Base-by-base conservation (phyloP, 495 filamentous ascomycete genomes). In the Evansstolkia leycettana region DNA sequence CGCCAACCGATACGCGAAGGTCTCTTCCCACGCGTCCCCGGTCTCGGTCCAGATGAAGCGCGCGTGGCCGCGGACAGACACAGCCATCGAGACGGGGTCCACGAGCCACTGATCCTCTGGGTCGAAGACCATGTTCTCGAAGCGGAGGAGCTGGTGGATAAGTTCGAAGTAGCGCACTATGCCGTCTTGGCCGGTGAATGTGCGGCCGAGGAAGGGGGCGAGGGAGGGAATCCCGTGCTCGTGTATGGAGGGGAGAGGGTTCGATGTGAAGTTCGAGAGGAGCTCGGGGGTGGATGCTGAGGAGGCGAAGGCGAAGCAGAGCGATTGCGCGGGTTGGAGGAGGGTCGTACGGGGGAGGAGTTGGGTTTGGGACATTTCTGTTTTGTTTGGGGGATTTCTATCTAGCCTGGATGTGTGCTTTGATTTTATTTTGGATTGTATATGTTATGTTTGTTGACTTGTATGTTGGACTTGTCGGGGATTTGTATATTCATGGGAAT, bases 211-310 rank as follows among this genome's bases (percentile, higher is more conserved):
- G 43, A 78, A 80, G 7, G 76, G 75, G 8, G 74, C 74, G 1
- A 79, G 51, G 36, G 67, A 64, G 2, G 68, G 72, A 8, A 73
- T 64, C 5, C 76, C 76, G 54, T 79, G 71, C 42, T 80, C 76
- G 50, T 63, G 52, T 28, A 64, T 61, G 3, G 57, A 32, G 3
- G 63, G 58, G 2, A 52, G 33, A 10, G 56, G 54, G 16, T 37
- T 12, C 17, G 46, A 41, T 36, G 72, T 73, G 65, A 78, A 77
- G 44, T 68, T 54, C 19, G 53, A 31, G 17, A 74, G 55, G 34
- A 76, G 53, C 13, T 29, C 31, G 14, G 45, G 28, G 3, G 46
- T 41, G 28, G 42, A 34, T 7, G 51, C 40, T 2, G 54, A 23
- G 1, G 47, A 40, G 26, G 53, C 42, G 37, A 79, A 67, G 46